Conservation (phyloP, 139 green algal species). For the Gonium pectorale region DNA sequence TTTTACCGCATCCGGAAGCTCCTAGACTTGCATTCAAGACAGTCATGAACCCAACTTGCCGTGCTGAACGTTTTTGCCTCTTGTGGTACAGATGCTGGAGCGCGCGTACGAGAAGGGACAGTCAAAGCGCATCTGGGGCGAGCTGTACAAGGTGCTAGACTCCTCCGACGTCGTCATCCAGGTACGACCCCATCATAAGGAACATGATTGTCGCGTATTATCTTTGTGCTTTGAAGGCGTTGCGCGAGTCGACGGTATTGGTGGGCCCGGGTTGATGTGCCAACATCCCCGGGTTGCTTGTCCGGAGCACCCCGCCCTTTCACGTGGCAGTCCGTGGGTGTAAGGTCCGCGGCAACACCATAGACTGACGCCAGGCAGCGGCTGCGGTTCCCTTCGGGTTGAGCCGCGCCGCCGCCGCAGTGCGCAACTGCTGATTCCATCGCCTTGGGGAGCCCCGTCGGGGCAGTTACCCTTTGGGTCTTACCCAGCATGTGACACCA, state of each 20-base stretch:
- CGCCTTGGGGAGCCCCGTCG: slow-evolving; percentile 75
- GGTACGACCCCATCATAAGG: no score
- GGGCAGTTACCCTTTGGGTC: slow-evolving; percentile 75
- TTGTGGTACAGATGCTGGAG: slow-evolving; percentile 18
- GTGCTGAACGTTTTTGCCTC: no score
- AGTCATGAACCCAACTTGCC: no score
- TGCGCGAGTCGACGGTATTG: no score
- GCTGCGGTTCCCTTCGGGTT: slow-evolving; percentile 22
- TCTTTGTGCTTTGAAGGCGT: no score
- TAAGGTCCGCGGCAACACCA: slow-evolving; percentile 67
- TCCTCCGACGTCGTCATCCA: slow-evolving; percentile 97
- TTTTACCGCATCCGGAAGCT: no score
- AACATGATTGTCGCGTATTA: no score
- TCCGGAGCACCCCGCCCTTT: slow-evolving; percentile 27
- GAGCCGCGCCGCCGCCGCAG: background rate
- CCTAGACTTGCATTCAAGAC: no score
- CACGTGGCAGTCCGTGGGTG: slow-evolving; percentile 40
- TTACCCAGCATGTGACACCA: slow-evolving; percentile 77
- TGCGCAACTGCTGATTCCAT: slow-evolving; percentile 77
- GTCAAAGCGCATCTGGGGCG: slow-evolving; percentile 97
- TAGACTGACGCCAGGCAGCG: slow-evolving; percentile 49
- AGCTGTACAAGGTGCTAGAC: slow-evolving; percentile 99
- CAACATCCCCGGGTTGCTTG: slow-evolving; percentile 24
- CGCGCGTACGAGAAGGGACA: slow-evolving; percentile 87
- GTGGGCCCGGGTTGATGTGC: slow-evolving; percentile 40